Base-by-base conservation (phyloP, 208 protist species). In the Acanthamoeba lenticulata region DNA sequence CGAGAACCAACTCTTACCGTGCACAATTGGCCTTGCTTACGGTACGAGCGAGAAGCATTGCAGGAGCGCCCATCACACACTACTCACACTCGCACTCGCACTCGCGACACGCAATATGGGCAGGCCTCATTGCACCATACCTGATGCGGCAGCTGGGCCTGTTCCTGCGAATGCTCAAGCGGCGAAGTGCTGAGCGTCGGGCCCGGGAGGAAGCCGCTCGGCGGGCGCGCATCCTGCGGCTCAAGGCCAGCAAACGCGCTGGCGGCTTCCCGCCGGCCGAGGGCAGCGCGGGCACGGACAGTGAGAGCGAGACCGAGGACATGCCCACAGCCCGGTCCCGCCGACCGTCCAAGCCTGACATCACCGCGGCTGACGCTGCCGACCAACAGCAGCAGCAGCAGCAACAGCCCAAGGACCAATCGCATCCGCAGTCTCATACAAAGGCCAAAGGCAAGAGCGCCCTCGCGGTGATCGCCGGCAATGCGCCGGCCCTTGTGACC, bases 251-350 rank as follows among this genome's bases (percentile, higher is more conserved):
- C 72, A 81, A 81, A 27, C 72, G 72, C 2, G 5, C 72, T 2
- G 72, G 72, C 32, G 42, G 72, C 72, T 32, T 81, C 65, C 65
- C 27, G 6, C 65, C 65, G 11, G 7, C 2, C 19, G 72, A 49
- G 24, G 42, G 72, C 72, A 49, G 40, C 72, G 47, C 72, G n/a
- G n/a, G n/a, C 29, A 72, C 62, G 9, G 72, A 81, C 72, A 81
- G 72, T 38, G 72, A 81, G 40, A 81, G 72, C 72, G 72, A 81
- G n/a, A 81, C 36, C 72, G 72, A 81, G 21, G 72, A 81, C 38
- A 38, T 17, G 42, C 72, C 24, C 62, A 5, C 15, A 5, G 62
- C 62, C 27, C 1, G 62, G 27, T 2, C 7, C 1, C 29, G 15
- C 2, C 62, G 24, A 9, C 2, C 32, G 19, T 38, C 65, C 32